Conservation (phyloP, 345 rosid genomes). For the Streptanthus diversifolius region DNA sequence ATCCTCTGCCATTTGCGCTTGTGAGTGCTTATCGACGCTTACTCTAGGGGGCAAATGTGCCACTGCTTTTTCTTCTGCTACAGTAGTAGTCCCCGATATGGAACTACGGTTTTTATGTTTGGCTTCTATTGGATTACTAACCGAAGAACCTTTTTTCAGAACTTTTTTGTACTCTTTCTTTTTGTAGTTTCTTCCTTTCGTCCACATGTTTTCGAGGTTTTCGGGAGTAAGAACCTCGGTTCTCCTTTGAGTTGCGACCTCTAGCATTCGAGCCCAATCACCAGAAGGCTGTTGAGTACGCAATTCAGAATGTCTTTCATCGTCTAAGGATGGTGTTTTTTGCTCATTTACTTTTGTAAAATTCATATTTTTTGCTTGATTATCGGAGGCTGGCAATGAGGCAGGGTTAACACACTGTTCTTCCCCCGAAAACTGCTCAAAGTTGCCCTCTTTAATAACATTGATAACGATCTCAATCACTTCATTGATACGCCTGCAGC, state of each 20-base stretch:
- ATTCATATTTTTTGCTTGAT: conserved; percentile 38
- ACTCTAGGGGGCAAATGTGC: conserved; percentile 35
- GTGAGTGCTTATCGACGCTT: conserved; percentile 39
- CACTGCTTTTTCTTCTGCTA: conserved; percentile 42
- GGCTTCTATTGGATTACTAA: conserved; percentile 15
- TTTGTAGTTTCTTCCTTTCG: conserved; percentile 90
- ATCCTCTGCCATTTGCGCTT: conserved; percentile 26
- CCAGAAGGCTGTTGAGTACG: conserved; percentile 43
- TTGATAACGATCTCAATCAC: conserved; percentile 67
- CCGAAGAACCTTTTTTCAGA: conserved; percentile 29
- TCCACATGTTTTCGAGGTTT: conserved; percentile 99
- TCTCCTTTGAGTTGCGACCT: conserved; percentile 88
- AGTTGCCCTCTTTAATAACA: conserved; percentile 44
- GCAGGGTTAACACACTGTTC: conserved; percentile 33
- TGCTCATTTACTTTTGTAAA: conserved; percentile 35
- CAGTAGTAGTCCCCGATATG: conserved; percentile 32
- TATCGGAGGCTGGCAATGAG: conserved; percentile 34
- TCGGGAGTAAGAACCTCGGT: conserved; percentile 94
- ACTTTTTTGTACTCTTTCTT: conserved; percentile 61
- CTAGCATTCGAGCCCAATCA: conserved; percentile 81
- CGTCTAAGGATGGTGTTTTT: conserved; percentile 30
- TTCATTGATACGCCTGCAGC: conserved; percentile 80
- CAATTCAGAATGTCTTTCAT: conserved; percentile 36
- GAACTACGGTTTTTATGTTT: conserved; percentile 31
- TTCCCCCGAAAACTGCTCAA: conserved; percentile 45